Base-by-base conservation (phyloP, 306 rosid genomes). In the Mimosa pudica region DNA sequence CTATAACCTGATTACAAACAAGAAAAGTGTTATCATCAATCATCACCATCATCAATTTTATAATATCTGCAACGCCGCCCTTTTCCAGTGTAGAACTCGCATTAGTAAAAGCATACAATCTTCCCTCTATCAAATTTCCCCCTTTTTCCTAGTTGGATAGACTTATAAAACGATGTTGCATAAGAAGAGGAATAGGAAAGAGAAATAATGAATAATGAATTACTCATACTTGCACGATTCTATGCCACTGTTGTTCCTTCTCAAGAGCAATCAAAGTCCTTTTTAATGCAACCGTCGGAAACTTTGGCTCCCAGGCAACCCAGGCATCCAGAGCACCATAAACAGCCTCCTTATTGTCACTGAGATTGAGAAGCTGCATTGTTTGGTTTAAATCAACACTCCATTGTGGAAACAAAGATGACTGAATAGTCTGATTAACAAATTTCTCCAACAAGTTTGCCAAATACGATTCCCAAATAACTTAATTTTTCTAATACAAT, bases 261-360 rank as follows among this genome's bases (percentile, higher is more conserved):
- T 95, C 95, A 71, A 95, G 97, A 74, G 61, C 55, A 83, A 42
- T 64, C 86, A 95, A 82, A 10, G 84, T 89, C 72, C 51, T 68
- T 81, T 85, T 92, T 58, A 95, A 80, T 67, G 94, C 82, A 24
- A 80, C 90, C 30, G 91, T 89, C 30, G 98, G 98, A 54, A 92
- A 95, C 35, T 80, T 85, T 61, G 89, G 87, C 82, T 92, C 98
- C 97, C 97, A 92, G 30, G 98, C 97, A 87, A 87, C 95, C 97
- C 93, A 95, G 65, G 95, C 92, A 89, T 95, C 95, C 80, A 95
- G 92, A 51, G 98, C 86, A 71, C 97, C 91, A 80, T 91, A 95
- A 84, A 92, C 79, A 70, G 90, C 89, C 75, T 95, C 94, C 85
- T 95, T 95, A 75, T 86, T 91, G 65, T 91, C 90, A 76, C 86